A percentile compares a stretch with the other conserved stretches of the same genome.
Conservation (phyloP, 1,284 basidiomycete species). For the Leccinum subrobustum region DNA sequence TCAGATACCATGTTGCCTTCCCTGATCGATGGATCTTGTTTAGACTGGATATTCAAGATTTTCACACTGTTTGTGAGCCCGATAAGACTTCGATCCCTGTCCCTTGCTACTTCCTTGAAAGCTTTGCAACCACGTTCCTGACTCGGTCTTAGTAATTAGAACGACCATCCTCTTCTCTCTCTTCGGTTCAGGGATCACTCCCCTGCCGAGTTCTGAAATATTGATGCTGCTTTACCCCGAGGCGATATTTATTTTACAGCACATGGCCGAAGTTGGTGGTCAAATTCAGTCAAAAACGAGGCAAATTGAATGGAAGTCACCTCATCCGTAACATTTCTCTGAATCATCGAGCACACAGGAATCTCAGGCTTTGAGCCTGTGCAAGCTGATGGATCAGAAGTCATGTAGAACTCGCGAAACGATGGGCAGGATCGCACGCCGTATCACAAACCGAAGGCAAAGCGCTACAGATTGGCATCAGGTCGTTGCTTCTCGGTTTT, state of each 20-base stretch:
- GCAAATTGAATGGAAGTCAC: background rate
- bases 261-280: background rate
- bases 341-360: background rate
- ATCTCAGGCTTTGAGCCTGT: background rate
- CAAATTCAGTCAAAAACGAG: too few relatives aligned
- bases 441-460: background rate
- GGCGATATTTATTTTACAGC: background rate
- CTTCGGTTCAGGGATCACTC: too few relatives aligned
- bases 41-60: background rate
- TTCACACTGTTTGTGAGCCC: background rate
- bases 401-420: background rate
- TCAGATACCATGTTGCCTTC: background rate
- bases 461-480: too few relatives aligned
- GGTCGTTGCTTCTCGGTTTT: background rate
- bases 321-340: too few relatives aligned
- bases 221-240: background rate
- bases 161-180: too few relatives aligned
- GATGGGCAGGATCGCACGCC: background rate
- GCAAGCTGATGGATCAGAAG: background rate
- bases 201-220: too few relatives aligned
- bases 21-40: background rate
- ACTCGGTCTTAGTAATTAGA: too few relatives aligned
- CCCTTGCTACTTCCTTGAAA: background rate
- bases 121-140: background rate
- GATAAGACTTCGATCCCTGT: background rate